Base-by-base conservation (phyloP, 2,329 filamentous ascomycete species). In the Bimuria novae-zelandiae region DNA sequence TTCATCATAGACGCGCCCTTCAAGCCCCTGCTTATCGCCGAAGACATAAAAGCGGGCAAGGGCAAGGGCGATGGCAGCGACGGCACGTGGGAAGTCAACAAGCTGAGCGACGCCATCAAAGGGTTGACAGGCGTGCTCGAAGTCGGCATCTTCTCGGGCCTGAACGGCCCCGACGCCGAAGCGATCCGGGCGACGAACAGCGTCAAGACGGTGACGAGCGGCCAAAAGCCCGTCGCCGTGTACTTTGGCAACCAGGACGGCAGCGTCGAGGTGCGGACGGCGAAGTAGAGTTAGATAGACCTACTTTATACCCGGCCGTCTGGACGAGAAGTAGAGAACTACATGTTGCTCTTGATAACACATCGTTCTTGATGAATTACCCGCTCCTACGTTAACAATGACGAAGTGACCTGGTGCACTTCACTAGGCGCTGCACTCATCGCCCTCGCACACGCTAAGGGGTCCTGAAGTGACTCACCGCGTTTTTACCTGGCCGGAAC, bases 1-100 rank as follows among this genome's bases (percentile, higher is more conserved):
- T 90, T 88, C 79, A 89, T 99, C 65, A 87, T 99, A 60, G 94
- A 99, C 69, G 94, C 94, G 11, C 91, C 92, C 0, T 97, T 99
- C 77, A 77, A 82, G 2, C 59, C 86, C 3, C 80, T 97, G 47
- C 77, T 90, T 43, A 83, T 89, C n/a, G 63, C 79, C 17, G 76
- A 79, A n/a, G 84, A 87, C 65, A 68, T 85, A 16, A 68, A 71
- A 29, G 73, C 74, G 7, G 70, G 73, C 11, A 64, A 69, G 39
- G 70, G 72, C 54, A 72, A 72, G 46, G 73, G 81, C 5, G 81
- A 84, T 56, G 83, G 85, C 77, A 81, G 61, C 35, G 80, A 84
- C 56, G 89, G 90, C 14, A 77, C 83, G 35, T 97, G 92, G 90
- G 89, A 93, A 59, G 89, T 97, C 5, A 83, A 88, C 59, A 81